Evolutionary conservation across 108 stramenopile species (phyloP).

Genomic region (Fragilaria crotonensis): DNA sequence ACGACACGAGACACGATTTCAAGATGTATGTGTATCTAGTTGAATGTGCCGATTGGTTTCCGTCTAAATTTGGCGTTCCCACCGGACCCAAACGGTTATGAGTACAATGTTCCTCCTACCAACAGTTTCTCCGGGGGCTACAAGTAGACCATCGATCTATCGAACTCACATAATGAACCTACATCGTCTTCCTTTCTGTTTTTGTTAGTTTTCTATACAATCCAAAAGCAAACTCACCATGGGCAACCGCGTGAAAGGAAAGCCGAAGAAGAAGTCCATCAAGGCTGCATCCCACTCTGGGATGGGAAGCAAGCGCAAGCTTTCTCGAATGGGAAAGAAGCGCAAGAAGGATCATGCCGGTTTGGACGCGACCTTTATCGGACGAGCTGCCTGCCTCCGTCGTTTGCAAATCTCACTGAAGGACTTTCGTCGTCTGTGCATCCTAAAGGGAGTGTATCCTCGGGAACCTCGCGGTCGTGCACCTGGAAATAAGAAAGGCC

Average conservation of each 20-base stretch:
- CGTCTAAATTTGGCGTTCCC: too few species aligned
- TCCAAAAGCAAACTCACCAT: too few species aligned
- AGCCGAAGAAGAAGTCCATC: constrained; percentile 81
- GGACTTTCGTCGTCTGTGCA: constrained; percentile 99
- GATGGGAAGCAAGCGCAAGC: constrained; percentile 90
- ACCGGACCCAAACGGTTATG: too few species aligned
- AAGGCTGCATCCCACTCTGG: constrained; percentile 82
- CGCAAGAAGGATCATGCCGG: constrained; percentile 89
- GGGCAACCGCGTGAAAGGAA: constrained; percentile 88
- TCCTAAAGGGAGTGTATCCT: constrained; percentile 99
- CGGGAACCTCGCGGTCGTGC: constrained; percentile 85
- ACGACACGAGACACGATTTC: too few species aligned
- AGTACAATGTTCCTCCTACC: too few species aligned
- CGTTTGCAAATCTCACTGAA: constrained; percentile 92
- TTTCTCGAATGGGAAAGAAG: constrained; percentile 94
- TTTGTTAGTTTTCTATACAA: too few species aligned
- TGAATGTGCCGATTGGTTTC: too few species aligned
- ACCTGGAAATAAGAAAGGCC: constrained; percentile 84
- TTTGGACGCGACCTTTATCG: constrained; percentile 92
- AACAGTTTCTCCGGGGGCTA: too few species aligned
- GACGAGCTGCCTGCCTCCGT: constrained; percentile 82
- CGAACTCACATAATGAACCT: too few species aligned
- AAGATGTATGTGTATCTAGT: too few species aligned
- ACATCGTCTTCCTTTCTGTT: too few species aligned
- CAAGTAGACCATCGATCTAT: too few species aligned